phyloP scores from a whole-genome alignment of 495 filamentous ascomycete genomes.

The Penicillium canariense region DNA sequence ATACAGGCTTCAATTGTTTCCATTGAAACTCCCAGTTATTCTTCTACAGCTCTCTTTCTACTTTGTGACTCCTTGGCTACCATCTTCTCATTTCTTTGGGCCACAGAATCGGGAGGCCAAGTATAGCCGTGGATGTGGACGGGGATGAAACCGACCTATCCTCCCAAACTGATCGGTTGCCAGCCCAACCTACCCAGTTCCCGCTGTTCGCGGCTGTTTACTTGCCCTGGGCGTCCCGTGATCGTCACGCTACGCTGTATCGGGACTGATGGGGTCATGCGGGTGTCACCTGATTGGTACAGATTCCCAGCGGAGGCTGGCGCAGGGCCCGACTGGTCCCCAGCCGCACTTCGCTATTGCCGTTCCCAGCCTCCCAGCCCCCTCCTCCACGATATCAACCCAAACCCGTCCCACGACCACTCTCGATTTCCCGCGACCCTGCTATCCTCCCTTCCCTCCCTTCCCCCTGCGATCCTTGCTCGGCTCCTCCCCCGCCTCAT shows the following conservation, averaged over 20 bases:
- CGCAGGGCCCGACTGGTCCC: slow-evolving; percentile 8
- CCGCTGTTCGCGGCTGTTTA: slow-evolving; percentile 37
- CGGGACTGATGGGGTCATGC: slow-evolving; percentile 22
- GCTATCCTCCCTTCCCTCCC: slow-evolving; percentile 10
- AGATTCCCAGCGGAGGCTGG: slow-evolving; percentile 30
- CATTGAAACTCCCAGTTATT: too few species aligned
- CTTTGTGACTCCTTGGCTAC: too few species aligned
- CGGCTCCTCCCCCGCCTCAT: background rate
- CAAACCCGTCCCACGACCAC: slow-evolving; percentile 25
- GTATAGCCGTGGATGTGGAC: background rate
- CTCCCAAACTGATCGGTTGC: slow-evolving; percentile 25
- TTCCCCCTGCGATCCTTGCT: background rate
- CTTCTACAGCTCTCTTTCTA: too few species aligned
- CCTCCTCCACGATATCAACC: slow-evolving; percentile 37
- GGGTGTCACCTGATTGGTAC: slow-evolving; percentile 14
- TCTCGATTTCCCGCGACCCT: slow-evolving; percentile 22
- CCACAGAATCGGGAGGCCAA: background rate
- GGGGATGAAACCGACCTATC: background rate
- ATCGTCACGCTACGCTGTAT: slow-evolving; percentile 32
- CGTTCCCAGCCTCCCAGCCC: slow-evolving; percentile 46
- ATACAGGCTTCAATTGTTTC: background rate
- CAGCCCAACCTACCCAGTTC: slow-evolving; percentile 20
- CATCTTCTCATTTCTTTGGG: background rate
- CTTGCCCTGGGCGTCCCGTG: slow-evolving; percentile 31
- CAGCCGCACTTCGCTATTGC: slow-evolving; percentile 26